phyloP scores from a whole-genome alignment of 2,329 filamentous ascomycete species.

The Fusarium sp. region DNA sequence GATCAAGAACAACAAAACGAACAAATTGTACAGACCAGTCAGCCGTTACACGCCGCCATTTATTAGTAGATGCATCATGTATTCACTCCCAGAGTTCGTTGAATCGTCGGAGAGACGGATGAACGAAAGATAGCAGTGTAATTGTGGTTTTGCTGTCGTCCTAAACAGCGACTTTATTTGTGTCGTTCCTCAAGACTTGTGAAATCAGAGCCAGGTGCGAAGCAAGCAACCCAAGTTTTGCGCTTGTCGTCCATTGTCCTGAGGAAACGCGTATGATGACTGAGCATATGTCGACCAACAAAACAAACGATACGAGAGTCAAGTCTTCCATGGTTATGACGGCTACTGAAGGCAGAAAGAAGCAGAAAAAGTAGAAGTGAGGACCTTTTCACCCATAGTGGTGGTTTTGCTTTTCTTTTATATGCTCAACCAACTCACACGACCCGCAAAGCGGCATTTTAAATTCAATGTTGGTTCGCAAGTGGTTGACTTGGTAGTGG shows the following conservation, averaged over 20 bases:
- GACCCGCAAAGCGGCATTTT: background rate
- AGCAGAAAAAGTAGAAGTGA: background rate
- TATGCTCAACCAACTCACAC: rapidly evolving
- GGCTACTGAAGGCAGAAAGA: background rate
- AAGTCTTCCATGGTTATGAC: background rate
- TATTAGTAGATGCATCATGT: background rate
- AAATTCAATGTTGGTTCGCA: background rate
- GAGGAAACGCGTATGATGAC: background rate
- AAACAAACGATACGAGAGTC: background rate
- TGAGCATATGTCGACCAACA: background rate
- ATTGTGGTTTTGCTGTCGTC: too few species aligned
- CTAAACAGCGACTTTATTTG: background rate
- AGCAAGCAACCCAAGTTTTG: background rate
- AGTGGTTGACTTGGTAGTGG: background rate
- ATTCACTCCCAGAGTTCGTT: background rate
- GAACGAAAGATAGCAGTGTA: rapidly evolving
- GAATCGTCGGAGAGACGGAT: background rate
- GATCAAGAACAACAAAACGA: background rate
- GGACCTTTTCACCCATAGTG: too few species aligned
- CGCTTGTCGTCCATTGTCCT: background rate
- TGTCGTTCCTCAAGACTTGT: background rate
- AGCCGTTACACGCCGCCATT: background rate
- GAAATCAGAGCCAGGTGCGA: background rate
- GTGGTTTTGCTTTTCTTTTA: background rate
- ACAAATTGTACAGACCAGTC: background rate